phyloP scores from a whole-genome alignment of 2,329 filamentous ascomycete species.

The Chaetomiaceae sp. region DNA sequence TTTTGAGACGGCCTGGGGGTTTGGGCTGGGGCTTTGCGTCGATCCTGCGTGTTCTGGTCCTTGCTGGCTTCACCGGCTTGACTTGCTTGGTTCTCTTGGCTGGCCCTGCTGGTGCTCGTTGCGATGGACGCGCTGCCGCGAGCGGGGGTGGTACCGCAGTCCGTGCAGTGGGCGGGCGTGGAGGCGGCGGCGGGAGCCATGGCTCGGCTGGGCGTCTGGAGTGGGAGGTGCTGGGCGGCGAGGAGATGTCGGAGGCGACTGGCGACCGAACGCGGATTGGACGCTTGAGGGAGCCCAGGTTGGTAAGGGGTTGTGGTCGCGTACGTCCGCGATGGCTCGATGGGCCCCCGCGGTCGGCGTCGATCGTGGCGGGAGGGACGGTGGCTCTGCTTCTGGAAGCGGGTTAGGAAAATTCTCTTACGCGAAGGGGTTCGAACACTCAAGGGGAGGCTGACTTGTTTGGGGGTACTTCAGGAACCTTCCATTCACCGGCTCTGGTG shows the following conservation, averaged over 20 bases:
- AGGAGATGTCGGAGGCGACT: not conserved
- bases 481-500: too few species aligned
- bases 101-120: not conserved
- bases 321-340: too few species aligned
- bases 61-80: not conserved
- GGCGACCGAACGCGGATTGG: too few species aligned
- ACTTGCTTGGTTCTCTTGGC: not conserved
- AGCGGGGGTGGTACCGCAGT: not conserved
- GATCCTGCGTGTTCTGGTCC: not conserved
- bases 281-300: too few species aligned
- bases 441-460: too few species aligned
- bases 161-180: not conserved
- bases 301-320: not conserved
- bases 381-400: not conserved
- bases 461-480: too few species aligned
- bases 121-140: too few species aligned
- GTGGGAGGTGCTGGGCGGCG: constrained; percentile 3
- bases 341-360: too few species aligned
- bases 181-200: not conserved
- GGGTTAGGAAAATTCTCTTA: too few species aligned
- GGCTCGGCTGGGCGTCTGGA: not conserved
- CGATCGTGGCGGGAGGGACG: not conserved
- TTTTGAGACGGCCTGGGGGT: too few species aligned
- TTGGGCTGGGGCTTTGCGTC: too few species aligned
- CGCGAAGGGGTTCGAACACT: too few species aligned